phyloP scores from a whole-genome alignment of 1,284 basidiomycete species.

The Fomitopsis betulina region DNA sequence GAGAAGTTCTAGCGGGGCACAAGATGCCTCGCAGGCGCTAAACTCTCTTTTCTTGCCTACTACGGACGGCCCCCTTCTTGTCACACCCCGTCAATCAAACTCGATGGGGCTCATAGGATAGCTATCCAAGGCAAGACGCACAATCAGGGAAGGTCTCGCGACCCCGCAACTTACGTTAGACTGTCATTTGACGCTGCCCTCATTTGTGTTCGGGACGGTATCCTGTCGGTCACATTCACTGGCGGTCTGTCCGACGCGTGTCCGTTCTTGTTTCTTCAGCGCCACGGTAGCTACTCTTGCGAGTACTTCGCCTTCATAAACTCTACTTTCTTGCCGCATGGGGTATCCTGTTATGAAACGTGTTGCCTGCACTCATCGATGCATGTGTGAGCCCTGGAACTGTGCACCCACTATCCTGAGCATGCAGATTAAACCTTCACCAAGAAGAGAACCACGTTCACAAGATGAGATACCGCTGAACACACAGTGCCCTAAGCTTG shows the following conservation, averaged over 20 bases:
- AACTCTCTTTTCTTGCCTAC: conserved; percentile 9
- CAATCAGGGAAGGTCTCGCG: conserved; percentile 3
- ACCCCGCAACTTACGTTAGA: conserved; percentile 4
- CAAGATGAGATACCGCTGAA: conserved; percentile 1
- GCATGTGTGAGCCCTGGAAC: not conserved
- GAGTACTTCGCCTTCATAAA: not conserved
- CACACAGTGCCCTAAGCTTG: not conserved
- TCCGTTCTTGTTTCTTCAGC: not conserved
- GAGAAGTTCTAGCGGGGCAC: conserved; percentile 1
- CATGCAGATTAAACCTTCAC: conserved; percentile 1
- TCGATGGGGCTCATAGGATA: conserved; percentile 2
- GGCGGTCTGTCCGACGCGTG: not conserved
- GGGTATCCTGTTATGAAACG: not conserved
- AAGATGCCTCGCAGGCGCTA: conserved; percentile 4
- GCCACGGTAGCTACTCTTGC: conserved; percentile 1
- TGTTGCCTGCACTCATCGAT: conserved; percentile 4
- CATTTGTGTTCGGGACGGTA: conserved; percentile 3
- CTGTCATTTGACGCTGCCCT: conserved; percentile 5
- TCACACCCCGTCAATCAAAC: conserved; percentile 7
- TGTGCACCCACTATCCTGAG: not conserved
- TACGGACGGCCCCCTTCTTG: not conserved
- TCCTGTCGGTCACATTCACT: conserved; percentile 1
- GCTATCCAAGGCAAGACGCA: not conserved
- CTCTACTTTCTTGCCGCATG: conserved; percentile 1
- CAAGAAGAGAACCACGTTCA: not conserved